Conservation (phyloP, 2,329 filamentous ascomycete species). For the Aspergillus proliferans region DNA sequence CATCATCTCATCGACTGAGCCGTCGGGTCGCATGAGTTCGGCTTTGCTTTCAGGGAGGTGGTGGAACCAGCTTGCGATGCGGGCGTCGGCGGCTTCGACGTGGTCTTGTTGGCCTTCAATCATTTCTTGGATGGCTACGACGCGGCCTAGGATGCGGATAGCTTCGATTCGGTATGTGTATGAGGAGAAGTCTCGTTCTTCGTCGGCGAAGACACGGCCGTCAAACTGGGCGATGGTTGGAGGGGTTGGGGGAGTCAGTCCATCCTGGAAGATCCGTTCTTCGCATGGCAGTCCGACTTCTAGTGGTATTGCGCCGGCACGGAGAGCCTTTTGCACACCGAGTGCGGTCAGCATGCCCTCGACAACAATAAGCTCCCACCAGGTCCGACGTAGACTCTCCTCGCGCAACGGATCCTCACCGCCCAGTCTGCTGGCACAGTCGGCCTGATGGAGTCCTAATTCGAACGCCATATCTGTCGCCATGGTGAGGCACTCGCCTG, state of each 20-base stretch:
- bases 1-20: conserved; percentile 78
- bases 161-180: conserved; percentile 80
- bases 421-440: conserved; percentile 60
- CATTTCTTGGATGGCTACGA: conserved; percentile 49
- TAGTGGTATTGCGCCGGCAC: conserved; percentile 61
- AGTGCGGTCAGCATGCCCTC: conserved; percentile 81
- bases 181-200: conserved; percentile 66
- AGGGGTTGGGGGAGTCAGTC: conserved; percentile 52
- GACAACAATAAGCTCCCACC: conserved; percentile 81
- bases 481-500: conserved; percentile 59
- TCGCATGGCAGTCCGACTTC: conserved; percentile 76
- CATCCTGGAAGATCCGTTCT: conserved; percentile 55
- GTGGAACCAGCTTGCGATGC: conserved; percentile 67
- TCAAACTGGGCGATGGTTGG: conserved; percentile 70
- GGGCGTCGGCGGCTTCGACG: conserved; percentile 54
- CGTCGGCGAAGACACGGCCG: conserved; percentile 65
- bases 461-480: conserved; percentile 68
- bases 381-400: conserved; percentile 80
- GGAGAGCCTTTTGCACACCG: conserved; percentile 44
- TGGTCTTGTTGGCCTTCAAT: conserved; percentile 45
- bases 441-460: conserved; percentile 65
- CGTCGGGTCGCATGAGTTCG: conserved; percentile 62
- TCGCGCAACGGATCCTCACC: conserved; percentile 62
- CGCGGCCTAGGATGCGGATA: conserved; percentile 68
- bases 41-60: conserved; percentile 69